A percentile compares a stretch with the other conserved stretches of the same genome.
Evolutionary conservation across 208 protist genomes (phyloP).

Genomic region (Leishmania gerbilli): DNA sequence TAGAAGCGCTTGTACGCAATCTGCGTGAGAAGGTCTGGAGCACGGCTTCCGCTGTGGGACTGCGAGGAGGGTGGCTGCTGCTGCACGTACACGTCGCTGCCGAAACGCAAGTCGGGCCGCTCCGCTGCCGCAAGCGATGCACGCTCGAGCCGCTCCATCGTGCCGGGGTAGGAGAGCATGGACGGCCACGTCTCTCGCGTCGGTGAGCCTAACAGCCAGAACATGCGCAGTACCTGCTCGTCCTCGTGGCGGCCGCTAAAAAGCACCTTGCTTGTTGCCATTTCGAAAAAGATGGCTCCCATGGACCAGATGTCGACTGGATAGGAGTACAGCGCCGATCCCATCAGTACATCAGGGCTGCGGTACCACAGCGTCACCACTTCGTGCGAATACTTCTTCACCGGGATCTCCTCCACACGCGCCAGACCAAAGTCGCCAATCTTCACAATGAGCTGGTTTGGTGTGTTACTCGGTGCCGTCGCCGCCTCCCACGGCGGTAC

Average conservation of each 20-base stretch:
- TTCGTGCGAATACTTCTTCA: slow-evolving; percentile 93
- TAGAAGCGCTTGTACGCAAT: slow-evolving; percentile 32
- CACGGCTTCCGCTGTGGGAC: slow-evolving; percentile 13
- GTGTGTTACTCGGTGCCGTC: not conserved
- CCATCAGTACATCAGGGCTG: slow-evolving; percentile 92
- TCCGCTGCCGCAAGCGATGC: slow-evolving; percentile 19
- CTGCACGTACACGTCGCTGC: slow-evolving; percentile 17
- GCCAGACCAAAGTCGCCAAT: slow-evolving; percentile 92
- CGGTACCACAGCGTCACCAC: slow-evolving; percentile 96
- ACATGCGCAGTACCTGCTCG: slow-evolving; percentile 91
- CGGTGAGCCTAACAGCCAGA: slow-evolving; percentile 93
- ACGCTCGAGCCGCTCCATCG: slow-evolving; percentile 40
- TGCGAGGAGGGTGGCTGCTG: slow-evolving; percentile 12
- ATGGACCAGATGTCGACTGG: slow-evolving; percentile 94
- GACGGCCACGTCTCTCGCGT: slow-evolving; percentile 94
- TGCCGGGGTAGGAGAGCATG: slow-evolving; percentile 68
- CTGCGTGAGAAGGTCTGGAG: slow-evolving; percentile 25
- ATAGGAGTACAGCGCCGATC: slow-evolving; percentile 76
- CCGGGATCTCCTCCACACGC: slow-evolving; percentile 86
- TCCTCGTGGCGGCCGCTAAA: slow-evolving; percentile 87
- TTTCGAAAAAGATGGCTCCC: slow-evolving; percentile 94
- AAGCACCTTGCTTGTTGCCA: slow-evolving; percentile 87
- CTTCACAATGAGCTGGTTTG: slow-evolving; percentile 62
- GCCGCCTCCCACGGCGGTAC: slow-evolving; percentile 15
- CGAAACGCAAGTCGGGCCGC: slow-evolving; percentile 18